Percentiles rank a stretch among this genome's conserved stretches.
Conservation (phyloP, 1,284 basidiomycete species). For the Peniophora sp. region DNA sequence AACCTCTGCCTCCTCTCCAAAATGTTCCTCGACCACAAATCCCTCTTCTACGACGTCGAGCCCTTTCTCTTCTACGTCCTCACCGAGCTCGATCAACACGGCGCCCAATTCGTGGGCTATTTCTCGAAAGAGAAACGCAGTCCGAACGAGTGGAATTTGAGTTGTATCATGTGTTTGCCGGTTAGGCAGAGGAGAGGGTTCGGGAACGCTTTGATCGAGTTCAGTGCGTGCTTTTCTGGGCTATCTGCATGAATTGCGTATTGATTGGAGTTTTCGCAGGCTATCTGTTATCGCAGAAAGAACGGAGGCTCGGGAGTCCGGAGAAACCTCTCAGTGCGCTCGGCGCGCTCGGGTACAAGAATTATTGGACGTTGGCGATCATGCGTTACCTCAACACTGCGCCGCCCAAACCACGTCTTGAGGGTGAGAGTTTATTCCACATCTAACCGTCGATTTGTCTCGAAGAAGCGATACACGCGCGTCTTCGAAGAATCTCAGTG, state of each 20-base stretch:
- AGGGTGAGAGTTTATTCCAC: conserved; percentile 46
- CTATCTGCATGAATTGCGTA: not conserved
- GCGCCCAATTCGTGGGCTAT: conserved; percentile 95
- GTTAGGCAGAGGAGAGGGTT: conserved; percentile 91
- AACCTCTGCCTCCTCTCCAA: conserved; percentile 98
- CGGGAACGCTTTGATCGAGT: conserved; percentile 93
- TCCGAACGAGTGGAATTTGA: conserved; percentile 93
- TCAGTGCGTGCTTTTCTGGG: conserved; percentile 62
- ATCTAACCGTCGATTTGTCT: too few species aligned
- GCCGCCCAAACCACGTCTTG: conserved; percentile 55
- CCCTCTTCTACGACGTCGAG: conserved; percentile 98
- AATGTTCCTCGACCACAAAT: conserved; percentile 99
- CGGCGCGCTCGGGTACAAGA: conserved; percentile 87
- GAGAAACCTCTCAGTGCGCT: conserved; percentile 90
- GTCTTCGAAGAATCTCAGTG: too few species aligned
- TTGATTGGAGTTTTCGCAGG: conserved; percentile 39
- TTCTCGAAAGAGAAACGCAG: conserved; percentile 99
- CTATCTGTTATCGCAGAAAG: conserved; percentile 94
- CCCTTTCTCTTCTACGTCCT: conserved; percentile 99
- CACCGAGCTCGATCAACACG: conserved; percentile 84
- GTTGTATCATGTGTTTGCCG: conserved; percentile 99
- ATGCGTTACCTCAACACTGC: conserved; percentile 73
- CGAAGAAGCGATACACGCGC: too few species aligned
- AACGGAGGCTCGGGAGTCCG: conserved; percentile 80
- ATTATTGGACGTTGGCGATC: conserved; percentile 92